These are phyloP conservation scores for Pisolithus orientalis DNA, from an alignment of 768 basidiomycete species.

Conservation along the genomic window DNA sequence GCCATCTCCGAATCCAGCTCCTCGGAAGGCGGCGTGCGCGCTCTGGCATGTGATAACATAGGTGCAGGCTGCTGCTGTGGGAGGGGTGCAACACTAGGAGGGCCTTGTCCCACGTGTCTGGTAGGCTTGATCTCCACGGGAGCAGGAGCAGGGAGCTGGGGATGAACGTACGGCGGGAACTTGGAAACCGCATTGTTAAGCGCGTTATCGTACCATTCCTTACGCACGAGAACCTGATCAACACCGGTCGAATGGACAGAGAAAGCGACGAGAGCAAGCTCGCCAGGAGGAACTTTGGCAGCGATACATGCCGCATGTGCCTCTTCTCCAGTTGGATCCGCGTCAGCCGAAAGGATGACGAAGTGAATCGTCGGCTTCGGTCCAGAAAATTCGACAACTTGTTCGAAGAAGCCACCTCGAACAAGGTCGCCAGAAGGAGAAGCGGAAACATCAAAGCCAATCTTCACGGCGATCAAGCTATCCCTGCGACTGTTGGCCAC, in stretches of 20 bases:
- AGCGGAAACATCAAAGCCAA: conserved; percentile 56
- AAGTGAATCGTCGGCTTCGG: conserved; percentile 86
- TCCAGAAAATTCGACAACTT: conserved; percentile 76
- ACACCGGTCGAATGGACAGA: conserved; percentile 88
- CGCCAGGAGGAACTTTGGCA: conserved; percentile 69
- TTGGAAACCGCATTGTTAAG: conserved; percentile 50
- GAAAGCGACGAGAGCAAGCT: conserved; percentile 78
- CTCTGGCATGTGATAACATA: conserved; percentile 35
- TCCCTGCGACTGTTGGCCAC: conserved; percentile 81
- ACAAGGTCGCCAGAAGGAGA: conserved; percentile 56
- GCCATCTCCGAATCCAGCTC: conserved; percentile 62
- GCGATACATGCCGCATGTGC: conserved; percentile 80
- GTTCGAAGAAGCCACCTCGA: conserved; percentile 65
- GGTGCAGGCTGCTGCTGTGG: conserved; percentile 12
- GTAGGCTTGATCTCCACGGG: conserved; percentile 18
- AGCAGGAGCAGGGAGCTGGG: conserved; percentile 22
- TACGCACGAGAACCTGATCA: conserved; percentile 80
- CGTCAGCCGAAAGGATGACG: conserved; percentile 79
- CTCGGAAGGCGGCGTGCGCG: conserved; percentile 69
- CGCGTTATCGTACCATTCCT: conserved; percentile 79
- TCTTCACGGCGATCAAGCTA: conserved; percentile 75
- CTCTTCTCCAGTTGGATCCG: conserved; percentile 77
- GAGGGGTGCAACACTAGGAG: conserved; percentile 15
- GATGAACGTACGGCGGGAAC: conserved; percentile 44
- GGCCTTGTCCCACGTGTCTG: conserved; percentile 25